Base-by-base conservation (phyloP, 176 grass and related monocot genomes). In the Otatea glauca region DNA sequence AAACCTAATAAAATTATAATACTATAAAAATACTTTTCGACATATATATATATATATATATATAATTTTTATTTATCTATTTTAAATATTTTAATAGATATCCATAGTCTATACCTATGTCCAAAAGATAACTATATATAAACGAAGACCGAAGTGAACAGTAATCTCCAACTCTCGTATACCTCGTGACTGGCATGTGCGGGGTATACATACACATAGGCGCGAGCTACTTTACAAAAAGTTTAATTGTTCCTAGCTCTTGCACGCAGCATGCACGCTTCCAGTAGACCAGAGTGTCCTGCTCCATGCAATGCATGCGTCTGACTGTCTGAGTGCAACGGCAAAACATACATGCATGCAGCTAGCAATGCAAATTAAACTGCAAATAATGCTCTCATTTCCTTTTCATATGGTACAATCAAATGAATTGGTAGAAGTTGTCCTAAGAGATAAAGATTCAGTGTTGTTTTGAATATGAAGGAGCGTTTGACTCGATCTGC, bases 141-240 rank as follows among this genome's bases (percentile, higher is more conserved):
- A n/a, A n/a, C n/a, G n/a, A n/a, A n/a, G n/a, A n/a, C n/a, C 29
- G 0, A 29, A 29, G 29, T 0, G 29, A 29, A 1, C 29, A 63
- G 10, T 6, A 66, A 48, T 35, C 27, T 68, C 15, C 48, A 32
- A 48, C 9, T 0, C 3, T 7, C 18, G 6, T 54, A 73, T 59
- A 44, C 49, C 70, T 81, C 25, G 61, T 15, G 9, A 39, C 47
- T 87, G 77, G 12, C 77, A 39, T 61, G 85, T 61, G 85, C 81
- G 78, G 62, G 18, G 48, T 16, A 21, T 41, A 5, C 0, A 23
- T 2, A 13, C 20, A 25, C 50, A 18, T 60, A 45, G 9, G 73
- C 34, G 9, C 37, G 3, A 34, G 48, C 51, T n/a, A 1, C 69
- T 87, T 81, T 81, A 63, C 4, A 56, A 74, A 80, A 87, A 65